Evolutionary conservation across 2,329 filamentous ascomycete genomes (phyloP), one percentile per base, ranked within the genome.

Genomic region (Tolypocladium paradoxum): DNA sequence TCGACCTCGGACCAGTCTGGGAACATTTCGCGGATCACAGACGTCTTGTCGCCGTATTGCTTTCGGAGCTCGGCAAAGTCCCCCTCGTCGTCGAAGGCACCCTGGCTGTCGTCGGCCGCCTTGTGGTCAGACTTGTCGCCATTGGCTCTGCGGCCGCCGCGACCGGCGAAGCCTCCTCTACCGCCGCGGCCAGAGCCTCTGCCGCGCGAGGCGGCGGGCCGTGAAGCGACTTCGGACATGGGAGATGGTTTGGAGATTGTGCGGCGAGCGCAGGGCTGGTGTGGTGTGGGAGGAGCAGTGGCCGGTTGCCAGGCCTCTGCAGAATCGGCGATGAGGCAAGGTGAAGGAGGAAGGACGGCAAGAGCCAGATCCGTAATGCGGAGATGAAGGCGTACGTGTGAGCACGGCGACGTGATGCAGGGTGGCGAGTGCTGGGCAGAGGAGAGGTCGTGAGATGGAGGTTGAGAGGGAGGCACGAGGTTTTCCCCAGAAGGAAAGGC

Each of bases 161-260:
- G 82, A 76, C 86, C 79, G 65, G 79, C 82, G 71, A 85, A 86
- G 62, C 85, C 86, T 70, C 85, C 85, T 75, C 87, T 81, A 68
- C 90, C 90, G 69, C 91, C 91, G 72, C 92, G 87, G 73, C 85
- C 81, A 71, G 90, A 87, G 76, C 89, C 90, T 82, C 93, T 87
- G 75, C 92, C 91, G 76, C 92, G 89, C 78, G 84, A 73, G 75
- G 88, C 84, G 72, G 84, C 81, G 70, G 87, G 81, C 81, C 91
- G 83, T 75, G 87, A 82, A 79, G 90, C 87, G 76, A 88, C 83
- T 82, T 97, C 92, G 81, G 93, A 95, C 93, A 97, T 97, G 76
- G 71, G 74, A 66, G 70, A 65, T 68, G 65, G 62, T 64, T 68
- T 72, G 66, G 66, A 29, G 48, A 49, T 9, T 16, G 24, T 52